phyloP scores from a whole-genome alignment of 2,329 filamentous ascomycete genomes.

The Colletotrichum camelliae region DNA sequence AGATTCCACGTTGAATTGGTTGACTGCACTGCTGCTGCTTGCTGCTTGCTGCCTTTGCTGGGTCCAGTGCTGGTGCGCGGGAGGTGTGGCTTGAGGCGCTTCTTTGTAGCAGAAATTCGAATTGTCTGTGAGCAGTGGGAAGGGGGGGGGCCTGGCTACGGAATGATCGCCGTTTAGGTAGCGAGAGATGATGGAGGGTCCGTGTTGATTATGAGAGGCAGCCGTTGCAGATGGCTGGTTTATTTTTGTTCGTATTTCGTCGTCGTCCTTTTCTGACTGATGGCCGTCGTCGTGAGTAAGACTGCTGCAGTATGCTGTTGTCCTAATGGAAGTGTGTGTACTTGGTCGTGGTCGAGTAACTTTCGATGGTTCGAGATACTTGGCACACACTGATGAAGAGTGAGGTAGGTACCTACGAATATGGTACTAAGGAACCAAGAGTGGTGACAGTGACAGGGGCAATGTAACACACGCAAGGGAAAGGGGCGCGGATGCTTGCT shows the following conservation, averaged over 20 bases:
- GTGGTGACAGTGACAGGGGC: background rate
- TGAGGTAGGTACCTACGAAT: background rate
- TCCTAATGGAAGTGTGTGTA: background rate
- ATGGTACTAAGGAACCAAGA: background rate
- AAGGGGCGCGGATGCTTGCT: background rate
- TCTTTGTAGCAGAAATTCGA: conserved; percentile 21
- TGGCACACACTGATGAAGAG: background rate
- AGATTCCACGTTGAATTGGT: background rate
- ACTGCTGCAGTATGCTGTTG: background rate
- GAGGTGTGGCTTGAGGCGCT: conserved; percentile 18
- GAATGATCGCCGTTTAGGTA: conserved; percentile 21
- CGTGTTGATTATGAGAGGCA: background rate
- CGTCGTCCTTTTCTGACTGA: background rate
- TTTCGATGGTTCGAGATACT: background rate
- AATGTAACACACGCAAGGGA: background rate
- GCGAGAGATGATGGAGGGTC: background rate
- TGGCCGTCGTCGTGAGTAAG: background rate
- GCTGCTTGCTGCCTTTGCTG: background rate
- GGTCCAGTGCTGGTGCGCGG: background rate
- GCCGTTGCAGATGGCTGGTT: background rate
- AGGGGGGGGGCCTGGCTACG: conserved; percentile 3
- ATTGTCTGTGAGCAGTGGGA: conserved; percentile 1
- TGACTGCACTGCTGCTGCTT: background rate
- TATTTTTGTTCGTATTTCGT: background rate
- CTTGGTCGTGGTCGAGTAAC: background rate